A percentile compares a stretch with the other conserved stretches of the same genome.
These are phyloP conservation scores for Thalia dealbata DNA, from an alignment of 176 grass and related monocot species.

Conservation along the genomic window DNA sequence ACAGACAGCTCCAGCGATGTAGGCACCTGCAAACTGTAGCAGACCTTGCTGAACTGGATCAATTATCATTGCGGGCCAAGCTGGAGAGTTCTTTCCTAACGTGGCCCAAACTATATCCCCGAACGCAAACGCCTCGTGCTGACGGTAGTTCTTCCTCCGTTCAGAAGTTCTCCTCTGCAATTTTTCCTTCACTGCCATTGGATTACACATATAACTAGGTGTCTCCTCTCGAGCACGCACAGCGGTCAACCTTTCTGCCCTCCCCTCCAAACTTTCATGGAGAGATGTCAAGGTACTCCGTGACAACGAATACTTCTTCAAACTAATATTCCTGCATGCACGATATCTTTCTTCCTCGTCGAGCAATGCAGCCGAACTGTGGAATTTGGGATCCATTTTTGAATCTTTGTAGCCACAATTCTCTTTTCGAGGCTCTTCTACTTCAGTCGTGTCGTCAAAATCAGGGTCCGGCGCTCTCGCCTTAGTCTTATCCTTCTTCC, in stretches of 20 bases:
- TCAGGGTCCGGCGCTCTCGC: constrained; percentile 21
- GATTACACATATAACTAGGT: constrained; percentile 8
- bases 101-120: constrained; percentile 89
- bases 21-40: constrained; percentile 37
- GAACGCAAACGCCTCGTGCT: constrained; percentile 35
- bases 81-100: constrained; percentile 56
- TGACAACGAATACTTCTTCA: constrained; percentile 44
- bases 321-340: constrained; percentile 33
- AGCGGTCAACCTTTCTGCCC: background rate
- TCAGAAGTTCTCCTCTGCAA: constrained; percentile 18
- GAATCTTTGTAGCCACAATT: constrained; percentile 20
- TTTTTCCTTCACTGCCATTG: constrained; percentile 18
- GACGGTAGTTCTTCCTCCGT: constrained; percentile 17
- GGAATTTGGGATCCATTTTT: constrained; percentile 13
- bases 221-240: background rate
- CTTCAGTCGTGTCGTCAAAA: constrained; percentile 26
- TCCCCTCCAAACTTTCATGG: constrained; percentile 1
- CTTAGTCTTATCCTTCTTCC: constrained; percentile 70
- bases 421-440: constrained; percentile 20
- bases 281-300: constrained; percentile 40
- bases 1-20: constrained; percentile 38
- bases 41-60: constrained; percentile 57
- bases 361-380: constrained; percentile 29
- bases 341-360: constrained; percentile 42
- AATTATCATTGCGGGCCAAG: constrained; percentile 68